Conservation (phyloP, 2,329 filamentous ascomycete species). For the Penicillium nordicum region DNA sequence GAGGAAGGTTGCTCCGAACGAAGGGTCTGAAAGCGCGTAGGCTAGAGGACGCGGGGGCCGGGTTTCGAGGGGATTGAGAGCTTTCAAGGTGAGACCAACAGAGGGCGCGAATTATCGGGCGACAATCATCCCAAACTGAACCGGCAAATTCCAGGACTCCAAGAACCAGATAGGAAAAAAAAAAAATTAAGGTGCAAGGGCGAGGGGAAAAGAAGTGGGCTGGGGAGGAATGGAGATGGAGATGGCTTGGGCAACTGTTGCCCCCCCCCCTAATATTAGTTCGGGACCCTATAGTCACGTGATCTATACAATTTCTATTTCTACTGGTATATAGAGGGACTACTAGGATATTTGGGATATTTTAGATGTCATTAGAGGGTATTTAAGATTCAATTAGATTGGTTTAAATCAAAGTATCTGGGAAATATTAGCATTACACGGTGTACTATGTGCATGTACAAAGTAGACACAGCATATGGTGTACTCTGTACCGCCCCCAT, state of each 20-base stretch:
- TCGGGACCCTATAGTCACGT: slow-evolving; percentile 11
- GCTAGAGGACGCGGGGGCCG: slow-evolving; percentile 17
- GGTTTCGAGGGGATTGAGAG: slow-evolving; percentile 8
- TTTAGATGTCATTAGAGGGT: background rate
- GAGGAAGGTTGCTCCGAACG: background rate
- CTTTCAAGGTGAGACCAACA: slow-evolving; percentile 11
- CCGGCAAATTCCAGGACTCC: background rate
- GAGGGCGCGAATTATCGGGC: slow-evolving; percentile 5
- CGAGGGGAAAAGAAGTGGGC: slow-evolving; percentile 14
- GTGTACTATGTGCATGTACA: background rate
- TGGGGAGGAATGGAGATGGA: slow-evolving; percentile 23
- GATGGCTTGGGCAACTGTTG: slow-evolving; percentile 29
- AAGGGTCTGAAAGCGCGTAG: slow-evolving; percentile 13
- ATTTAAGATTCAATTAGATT: background rate
- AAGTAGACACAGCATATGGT: background rate
- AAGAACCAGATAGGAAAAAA: slow-evolving; percentile 1
- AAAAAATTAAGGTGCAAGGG: slow-evolving; percentile 16
- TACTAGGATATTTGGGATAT: no score
- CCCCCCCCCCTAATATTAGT: slow-evolving; percentile 26
- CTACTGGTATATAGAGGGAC: background rate
- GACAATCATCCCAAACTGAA: slow-evolving; percentile 4
- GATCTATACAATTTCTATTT: background rate
- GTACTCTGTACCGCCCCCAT: background rate
- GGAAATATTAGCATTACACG: background rate
- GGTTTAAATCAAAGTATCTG: background rate